Percentiles rank a stretch among this genome's conserved stretches.
phyloP scores from a whole-genome alignment of 257 asterid species.

The Orobanche coerulescens region DNA sequence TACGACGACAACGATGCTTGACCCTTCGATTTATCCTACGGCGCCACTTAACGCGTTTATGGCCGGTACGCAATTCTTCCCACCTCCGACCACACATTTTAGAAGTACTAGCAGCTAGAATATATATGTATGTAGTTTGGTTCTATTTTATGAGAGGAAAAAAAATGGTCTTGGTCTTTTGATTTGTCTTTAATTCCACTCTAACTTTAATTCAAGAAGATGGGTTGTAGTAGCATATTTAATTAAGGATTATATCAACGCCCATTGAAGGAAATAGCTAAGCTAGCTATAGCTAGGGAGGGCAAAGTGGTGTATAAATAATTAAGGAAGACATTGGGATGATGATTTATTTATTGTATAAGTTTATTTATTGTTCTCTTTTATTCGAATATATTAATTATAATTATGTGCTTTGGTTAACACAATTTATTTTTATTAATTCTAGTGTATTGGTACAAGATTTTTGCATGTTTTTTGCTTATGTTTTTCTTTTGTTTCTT shows the following conservation, averaged over 20 bases:
- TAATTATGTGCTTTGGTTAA: slow-evolving; percentile 20
- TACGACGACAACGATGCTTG: slow-evolving; percentile 39
- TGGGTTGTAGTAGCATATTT: too few relatives aligned
- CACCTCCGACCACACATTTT: too few relatives aligned
- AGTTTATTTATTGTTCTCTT: too few relatives aligned
- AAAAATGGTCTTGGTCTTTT: not conserved
- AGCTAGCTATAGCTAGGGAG: too few relatives aligned
- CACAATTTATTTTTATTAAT: not conserved
- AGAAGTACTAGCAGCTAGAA: too few relatives aligned
- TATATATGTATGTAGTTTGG: too few relatives aligned
- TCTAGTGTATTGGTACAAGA: slow-evolving; percentile 19
- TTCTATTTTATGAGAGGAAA: too few relatives aligned
- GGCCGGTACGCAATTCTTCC: slow-evolving; percentile 93
- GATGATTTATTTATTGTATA: not conserved
- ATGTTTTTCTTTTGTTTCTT: not conserved
- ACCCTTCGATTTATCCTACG: slow-evolving; percentile 58
- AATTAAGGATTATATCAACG: not conserved
- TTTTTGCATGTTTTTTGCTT: slow-evolving; percentile 16
- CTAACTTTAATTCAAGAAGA: not conserved
- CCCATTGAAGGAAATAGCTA: not conserved
- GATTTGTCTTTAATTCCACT: not conserved
- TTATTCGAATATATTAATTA: slow-evolving; percentile 25
- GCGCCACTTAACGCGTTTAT: slow-evolving; percentile 44
- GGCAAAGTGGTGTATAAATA: not conserved
- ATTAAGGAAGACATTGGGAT: slow-evolving; percentile 11